Evolutionary conservation across 352 stramenopile genomes (phyloP), one percentile per base, ranked within the genome.

Genomic region (Achlya hypogyna): DNA sequence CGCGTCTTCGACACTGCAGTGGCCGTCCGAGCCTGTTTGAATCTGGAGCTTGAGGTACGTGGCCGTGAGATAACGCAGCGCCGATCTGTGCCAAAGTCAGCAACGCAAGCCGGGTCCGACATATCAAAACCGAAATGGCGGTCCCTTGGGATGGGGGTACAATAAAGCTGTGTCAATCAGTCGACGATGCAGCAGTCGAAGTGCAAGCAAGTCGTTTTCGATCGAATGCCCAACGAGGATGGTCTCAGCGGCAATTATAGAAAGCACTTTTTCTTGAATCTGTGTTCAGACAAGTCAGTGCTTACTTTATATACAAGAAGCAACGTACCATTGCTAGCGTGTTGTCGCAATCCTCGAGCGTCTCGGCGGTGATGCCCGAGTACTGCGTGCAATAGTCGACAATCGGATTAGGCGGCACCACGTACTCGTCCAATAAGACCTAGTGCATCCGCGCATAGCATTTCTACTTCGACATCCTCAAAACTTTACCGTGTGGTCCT

Each of bases 371-470:
- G 69, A 96, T 92, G 32, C 87, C 87, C 0, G 80, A 91, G 71
- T 84, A 96, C 68, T 89, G 78, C 27, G 87, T 96, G 53, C 81
- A 92, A 60, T 96, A 96, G 67, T 95, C 86, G 5, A 94, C 81
- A 31, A 96, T 93, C 18, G 78, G 76, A 31, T 91, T 91, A 64
- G 71, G 77, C 1, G 86, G 86, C n/a, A 79, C 73, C 20, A 94
- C 83, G 42, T 83, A 94, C 54, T 91, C 84, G 49, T 96, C 86
- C 6, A 93, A 68, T n/a, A 92, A 54, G 4, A 93, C 77, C 51
- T 77, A 60, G n/a, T n/a, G n/a, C n/a, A 31, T 20, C 23, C 28
- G 34, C 29, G 9, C 5, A 23, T 27, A 58, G 35, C 5, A 14
- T 1, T 60, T 20, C 25, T 4, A 8, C 18, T 51, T 5, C 18